A percentile compares a stretch with the other conserved stretches of the same genome.
Evolutionary conservation across 257 asterid genomes (phyloP).

Genomic region (Solanum bulbocastanum): DNA sequence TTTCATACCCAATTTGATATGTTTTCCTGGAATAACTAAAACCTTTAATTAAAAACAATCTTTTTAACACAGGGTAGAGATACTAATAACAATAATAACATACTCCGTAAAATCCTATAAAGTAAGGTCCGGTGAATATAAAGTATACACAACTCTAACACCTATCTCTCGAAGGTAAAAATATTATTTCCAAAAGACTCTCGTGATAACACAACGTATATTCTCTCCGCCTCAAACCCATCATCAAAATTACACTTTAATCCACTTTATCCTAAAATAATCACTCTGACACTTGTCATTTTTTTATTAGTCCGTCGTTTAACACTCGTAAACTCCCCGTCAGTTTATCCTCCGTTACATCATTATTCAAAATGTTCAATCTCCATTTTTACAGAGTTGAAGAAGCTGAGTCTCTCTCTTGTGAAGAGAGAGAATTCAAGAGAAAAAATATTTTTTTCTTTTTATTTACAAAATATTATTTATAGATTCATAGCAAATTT

Average conservation of each 20-base stretch:
- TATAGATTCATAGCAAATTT: background rate
- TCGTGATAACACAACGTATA: no score
- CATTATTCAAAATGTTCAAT: background rate
- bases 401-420: background rate
- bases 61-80: no score
- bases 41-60: rapidly evolving
- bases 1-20: background rate
- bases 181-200: no score
- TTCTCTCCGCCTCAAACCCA: no score
- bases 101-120: background rate
- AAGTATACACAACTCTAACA: no score
- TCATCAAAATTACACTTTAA: no score
- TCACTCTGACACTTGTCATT: background rate
- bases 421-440: background rate
- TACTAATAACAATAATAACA: no score
- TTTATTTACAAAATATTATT: background rate
- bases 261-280: background rate
- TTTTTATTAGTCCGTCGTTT: background rate
- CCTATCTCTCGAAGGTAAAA: background rate
- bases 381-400: background rate
- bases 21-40: no score
- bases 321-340: background rate
- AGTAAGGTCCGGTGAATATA: rapidly evolving
- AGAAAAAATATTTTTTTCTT: background rate
- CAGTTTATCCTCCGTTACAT: background rate